These are phyloP conservation scores for Fusarium continuum DNA, from an alignment of 2,329 filamentous ascomycete species.

Conservation along the genomic window DNA sequence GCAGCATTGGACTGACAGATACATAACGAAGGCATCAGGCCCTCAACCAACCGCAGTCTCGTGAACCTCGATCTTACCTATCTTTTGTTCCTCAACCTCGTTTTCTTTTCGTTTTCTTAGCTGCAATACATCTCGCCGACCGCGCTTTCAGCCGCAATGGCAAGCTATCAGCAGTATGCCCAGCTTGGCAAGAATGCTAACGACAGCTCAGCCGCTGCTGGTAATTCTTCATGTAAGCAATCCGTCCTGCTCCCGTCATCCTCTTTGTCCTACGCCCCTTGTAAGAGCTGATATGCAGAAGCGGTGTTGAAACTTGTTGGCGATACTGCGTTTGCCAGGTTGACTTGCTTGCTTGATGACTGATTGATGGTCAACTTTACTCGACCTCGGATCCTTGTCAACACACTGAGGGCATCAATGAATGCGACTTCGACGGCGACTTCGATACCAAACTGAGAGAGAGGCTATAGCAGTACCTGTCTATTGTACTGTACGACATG, in stretches of 20 bases:
- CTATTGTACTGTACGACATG: slow-evolving; percentile 23
- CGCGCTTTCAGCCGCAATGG: slow-evolving; percentile 33
- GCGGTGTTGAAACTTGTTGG: slow-evolving; percentile 15
- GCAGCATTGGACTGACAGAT: slow-evolving; percentile 17
- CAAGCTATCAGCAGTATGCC: slow-evolving; percentile 44
- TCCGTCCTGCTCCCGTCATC: slow-evolving; percentile 31
- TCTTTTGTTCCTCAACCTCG: background rate
- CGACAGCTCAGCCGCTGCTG: slow-evolving; percentile 35
- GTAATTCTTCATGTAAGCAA: slow-evolving; percentile 27
- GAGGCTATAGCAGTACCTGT: background rate
- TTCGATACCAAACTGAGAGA: background rate
- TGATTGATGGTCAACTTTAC: slow-evolving; percentile 27
- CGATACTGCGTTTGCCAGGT: slow-evolving; percentile 10
- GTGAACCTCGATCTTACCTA: background rate
- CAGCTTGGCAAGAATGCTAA: slow-evolving; percentile 40
- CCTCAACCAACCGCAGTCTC: background rate
- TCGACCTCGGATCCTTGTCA: slow-evolving; percentile 2
- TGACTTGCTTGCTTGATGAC: slow-evolving; percentile 28
- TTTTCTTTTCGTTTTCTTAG: background rate
- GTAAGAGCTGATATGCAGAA: slow-evolving; percentile 42
- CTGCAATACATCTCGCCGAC: slow-evolving; percentile 2
- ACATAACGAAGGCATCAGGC: slow-evolving; percentile 29
- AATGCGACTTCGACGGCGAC: background rate
- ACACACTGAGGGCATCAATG: slow-evolving; percentile 1
- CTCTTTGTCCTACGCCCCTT: slow-evolving; percentile 8